Percentiles rank a stretch among this genome's conserved stretches.
Conservation (phyloP, 2,329 filamentous ascomycete species). For the Colletotrichum lupini region DNA sequence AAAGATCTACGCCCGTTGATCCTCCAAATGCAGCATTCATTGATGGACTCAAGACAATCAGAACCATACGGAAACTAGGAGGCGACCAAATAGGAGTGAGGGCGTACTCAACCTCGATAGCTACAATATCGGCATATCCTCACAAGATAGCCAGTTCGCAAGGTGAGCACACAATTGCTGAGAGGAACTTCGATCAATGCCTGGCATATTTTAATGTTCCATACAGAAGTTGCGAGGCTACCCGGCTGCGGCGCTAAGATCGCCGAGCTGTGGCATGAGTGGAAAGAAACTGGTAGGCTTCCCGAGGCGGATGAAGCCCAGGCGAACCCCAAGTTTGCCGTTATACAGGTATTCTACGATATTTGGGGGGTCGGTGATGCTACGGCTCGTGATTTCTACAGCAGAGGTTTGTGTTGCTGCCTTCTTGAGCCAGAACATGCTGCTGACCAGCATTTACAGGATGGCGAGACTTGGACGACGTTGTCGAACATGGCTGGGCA, state of each 20-base stretch:
- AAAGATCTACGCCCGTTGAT: constrained; percentile 77
- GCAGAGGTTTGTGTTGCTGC: constrained; percentile 56
- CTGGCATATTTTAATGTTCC: not conserved
- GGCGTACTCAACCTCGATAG: constrained; percentile 90
- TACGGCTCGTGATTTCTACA: constrained; percentile 85
- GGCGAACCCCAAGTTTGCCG: constrained; percentile 70
- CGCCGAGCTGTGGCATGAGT: constrained; percentile 81
- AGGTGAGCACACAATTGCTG: constrained; percentile 48
- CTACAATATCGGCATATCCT: constrained; percentile 85
- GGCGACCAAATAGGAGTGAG: constrained; percentile 83
- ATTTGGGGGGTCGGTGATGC: constrained; percentile 94
- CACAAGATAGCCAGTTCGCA: constrained; percentile 51
- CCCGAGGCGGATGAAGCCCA: constrained; percentile 73
- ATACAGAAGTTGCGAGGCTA: constrained; percentile 64
- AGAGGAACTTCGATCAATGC: not conserved
- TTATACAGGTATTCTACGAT: constrained; percentile 78
- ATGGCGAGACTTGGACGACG: constrained; percentile 87
- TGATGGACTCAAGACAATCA: constrained; percentile 77
- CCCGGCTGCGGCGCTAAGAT: constrained; percentile 88
- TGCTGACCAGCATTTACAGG: constrained; percentile 47
- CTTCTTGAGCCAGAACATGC: not conserved
- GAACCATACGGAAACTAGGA: constrained; percentile 74
- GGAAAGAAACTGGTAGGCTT: constrained; percentile 69
- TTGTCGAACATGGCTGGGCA: constrained; percentile 85
- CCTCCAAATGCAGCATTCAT: constrained; percentile 83